These are phyloP conservation scores for Rhodotorula sp. DNA, from an alignment of 1,284 basidiomycete genomes.

Conservation along the genomic window DNA sequence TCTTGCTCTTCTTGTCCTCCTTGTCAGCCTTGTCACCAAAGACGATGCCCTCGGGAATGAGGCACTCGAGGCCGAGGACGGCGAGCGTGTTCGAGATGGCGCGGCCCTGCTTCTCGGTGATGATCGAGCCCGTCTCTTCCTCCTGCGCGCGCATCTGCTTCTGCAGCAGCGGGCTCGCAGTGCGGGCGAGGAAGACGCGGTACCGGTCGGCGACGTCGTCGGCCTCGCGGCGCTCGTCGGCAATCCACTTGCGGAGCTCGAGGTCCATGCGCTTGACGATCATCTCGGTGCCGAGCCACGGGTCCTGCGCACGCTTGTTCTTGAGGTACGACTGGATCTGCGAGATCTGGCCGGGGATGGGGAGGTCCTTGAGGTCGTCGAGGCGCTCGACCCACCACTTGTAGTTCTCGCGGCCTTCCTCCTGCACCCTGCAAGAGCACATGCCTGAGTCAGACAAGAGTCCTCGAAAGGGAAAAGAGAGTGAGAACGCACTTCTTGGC, in stretches of 20 bases:
- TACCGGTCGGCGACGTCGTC: conserved; percentile 55
- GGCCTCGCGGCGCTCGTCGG: conserved; percentile 53
- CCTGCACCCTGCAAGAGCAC: conserved; percentile 27
- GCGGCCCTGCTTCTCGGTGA: conserved; percentile 49
- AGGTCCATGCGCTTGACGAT: conserved; percentile 60
- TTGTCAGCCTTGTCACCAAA: conserved; percentile 19
- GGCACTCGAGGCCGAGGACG: conserved; percentile 57
- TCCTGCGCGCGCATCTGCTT: conserved; percentile 53
- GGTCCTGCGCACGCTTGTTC: conserved; percentile 55
- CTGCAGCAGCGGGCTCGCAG: conserved; percentile 46
- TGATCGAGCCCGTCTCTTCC: conserved; percentile 52
- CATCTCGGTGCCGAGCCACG: conserved; percentile 58
- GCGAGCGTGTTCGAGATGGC: conserved; percentile 54
- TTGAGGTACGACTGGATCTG: conserved; percentile 53
- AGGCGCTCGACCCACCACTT: conserved; percentile 60
- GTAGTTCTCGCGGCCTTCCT: conserved; percentile 52
- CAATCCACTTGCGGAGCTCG: conserved; percentile 59
- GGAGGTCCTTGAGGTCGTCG: conserved; percentile 49
- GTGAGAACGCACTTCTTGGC: conserved; percentile 52
- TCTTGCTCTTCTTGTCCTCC: conserved; percentile 14
- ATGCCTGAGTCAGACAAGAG: background rate
- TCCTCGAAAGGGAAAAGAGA: background rate
- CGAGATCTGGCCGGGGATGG: conserved; percentile 45
- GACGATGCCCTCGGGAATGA: conserved; percentile 46
- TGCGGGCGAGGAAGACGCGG: conserved; percentile 56